A percentile compares a stretch with the other conserved stretches of the same genome.
Evolutionary conservation across 345 rosid species (phyloP).

Genomic region (Hibiscus mutabilis): DNA sequence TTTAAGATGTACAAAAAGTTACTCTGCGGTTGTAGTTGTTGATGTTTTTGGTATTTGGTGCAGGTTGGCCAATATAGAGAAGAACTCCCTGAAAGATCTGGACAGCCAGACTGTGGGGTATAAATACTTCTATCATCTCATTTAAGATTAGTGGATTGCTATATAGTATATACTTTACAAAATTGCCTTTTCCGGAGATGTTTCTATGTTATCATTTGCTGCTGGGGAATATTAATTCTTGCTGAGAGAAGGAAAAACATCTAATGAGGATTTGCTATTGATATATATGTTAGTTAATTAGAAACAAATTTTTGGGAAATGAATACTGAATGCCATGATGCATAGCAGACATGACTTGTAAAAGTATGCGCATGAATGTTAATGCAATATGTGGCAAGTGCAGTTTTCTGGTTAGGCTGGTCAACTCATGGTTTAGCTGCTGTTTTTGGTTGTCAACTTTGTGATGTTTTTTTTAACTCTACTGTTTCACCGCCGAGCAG

Average conservation of each 20-base stretch:
- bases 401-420: background rate
- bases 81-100: slow-evolving; percentile 56
- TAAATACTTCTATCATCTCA: background rate
- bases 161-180: background rate
- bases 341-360: background rate
- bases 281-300: background rate
- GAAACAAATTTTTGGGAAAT: background rate
- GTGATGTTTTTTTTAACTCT: too few relatives aligned
- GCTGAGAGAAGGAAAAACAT: background rate
- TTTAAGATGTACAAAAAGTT: background rate
- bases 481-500: background rate
- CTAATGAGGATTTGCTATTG: background rate
- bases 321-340: background rate
- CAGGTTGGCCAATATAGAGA: slow-evolving; percentile 40
- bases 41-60: background rate
- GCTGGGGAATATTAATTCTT: background rate
- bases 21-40: background rate
- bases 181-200: background rate
- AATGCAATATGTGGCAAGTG: background rate
- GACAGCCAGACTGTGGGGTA: slow-evolving; percentile 32
- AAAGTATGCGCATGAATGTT: background rate
- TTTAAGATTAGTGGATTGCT: background rate
- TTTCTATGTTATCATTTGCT: background rate
- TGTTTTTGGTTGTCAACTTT: background rate
- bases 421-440: background rate